Evolutionary conservation across 2,329 filamentous ascomycete genomes (phyloP), one percentile per base, ranked within the genome.

Genomic region (Cercospora canescens): DNA sequence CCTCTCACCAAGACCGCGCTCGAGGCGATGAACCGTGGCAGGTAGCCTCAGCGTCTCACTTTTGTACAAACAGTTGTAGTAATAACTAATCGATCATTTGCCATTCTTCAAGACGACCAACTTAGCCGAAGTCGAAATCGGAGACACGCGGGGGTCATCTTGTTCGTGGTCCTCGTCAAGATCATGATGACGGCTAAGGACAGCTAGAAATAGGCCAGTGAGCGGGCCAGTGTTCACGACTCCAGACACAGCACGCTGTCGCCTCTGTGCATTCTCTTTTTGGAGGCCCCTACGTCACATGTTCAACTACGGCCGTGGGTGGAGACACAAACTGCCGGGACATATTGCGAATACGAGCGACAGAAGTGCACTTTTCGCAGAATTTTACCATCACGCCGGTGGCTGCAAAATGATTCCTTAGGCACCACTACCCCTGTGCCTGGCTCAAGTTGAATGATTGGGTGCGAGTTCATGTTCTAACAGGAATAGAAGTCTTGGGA

Each of bases 21-120:
- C 14, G 58, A 61, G 45, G 58, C 58, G 26, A 52, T 61, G 39
- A 50, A 61, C n/a, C 52, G 52, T 55, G 32, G 52, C n/a, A 32
- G 28, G 28, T 55, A 55, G 52, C 28, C 18, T 18, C 28, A 55
- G 28, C 16, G 16, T 35, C 34, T 34, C 16, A 5, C 26, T 16
- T 5, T 6, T 55, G 52, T 55, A 55, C n/a, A 34, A 48, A 34
- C 28, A 21, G 11, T 55, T 55, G 52, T 55, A 55, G 52, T 34
- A 32, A 55, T 55, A 55, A 16, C 52, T 55, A 55, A 55, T 34
- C 14, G 28, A 55, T 55, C 8, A 14, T 21, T 21, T 30, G 14
- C 7, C 50, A 18, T 55, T 55, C 52, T 48, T 34, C 16, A 55
- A 55, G 50, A 16, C n/a, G 50, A 34, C 41, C 5, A 14, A 24